Conservation (phyloP, 495 filamentous ascomycete species). For the Physcia stellaris region DNA sequence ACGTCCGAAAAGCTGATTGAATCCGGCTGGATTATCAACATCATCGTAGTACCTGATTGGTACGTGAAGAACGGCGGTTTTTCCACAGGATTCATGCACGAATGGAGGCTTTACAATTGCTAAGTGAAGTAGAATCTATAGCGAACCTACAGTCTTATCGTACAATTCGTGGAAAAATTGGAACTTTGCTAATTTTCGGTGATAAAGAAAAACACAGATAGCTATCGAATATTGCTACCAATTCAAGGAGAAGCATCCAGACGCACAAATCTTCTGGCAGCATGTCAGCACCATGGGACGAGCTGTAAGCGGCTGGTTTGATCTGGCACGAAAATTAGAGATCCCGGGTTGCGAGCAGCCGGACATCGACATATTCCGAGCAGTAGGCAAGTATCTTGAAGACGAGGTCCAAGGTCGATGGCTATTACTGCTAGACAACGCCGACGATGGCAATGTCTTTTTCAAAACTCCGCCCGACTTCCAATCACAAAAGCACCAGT, state of each 20-base stretch:
- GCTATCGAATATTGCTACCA: conserved; percentile 28
- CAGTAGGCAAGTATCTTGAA: conserved; percentile 26
- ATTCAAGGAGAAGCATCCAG: conserved; percentile 11
- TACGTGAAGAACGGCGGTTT: too few relatives aligned
- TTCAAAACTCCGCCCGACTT: too few relatives aligned
- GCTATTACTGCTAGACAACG: conserved; percentile 40
- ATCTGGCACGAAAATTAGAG: conserved; percentile 23
- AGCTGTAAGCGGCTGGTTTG: conserved; percentile 24
- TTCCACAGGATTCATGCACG: too few relatives aligned
- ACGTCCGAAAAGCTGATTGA: too few relatives aligned
- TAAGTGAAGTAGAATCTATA: background rate
- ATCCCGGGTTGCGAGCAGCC: conserved; percentile 24
- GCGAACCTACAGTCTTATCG: conserved; percentile 7
- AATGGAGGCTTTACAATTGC: too few relatives aligned
- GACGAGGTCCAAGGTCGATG: conserved; percentile 23
- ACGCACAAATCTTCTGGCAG: conserved; percentile 29
- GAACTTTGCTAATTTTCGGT: conserved; percentile 4
- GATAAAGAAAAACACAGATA: conserved; percentile 22
- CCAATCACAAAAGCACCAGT: background rate
- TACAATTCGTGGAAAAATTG: conserved; percentile 9
- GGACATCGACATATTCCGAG: conserved; percentile 20
- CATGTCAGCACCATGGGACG: conserved; percentile 22
- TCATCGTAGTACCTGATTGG: too few relatives aligned
- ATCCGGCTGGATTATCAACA: too few relatives aligned
- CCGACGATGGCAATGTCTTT: conserved; percentile 31